These are phyloP conservation scores for Porphyrellus sp. DNA, from an alignment of 1,284 basidiomycete genomes.

Conservation along the genomic window DNA sequence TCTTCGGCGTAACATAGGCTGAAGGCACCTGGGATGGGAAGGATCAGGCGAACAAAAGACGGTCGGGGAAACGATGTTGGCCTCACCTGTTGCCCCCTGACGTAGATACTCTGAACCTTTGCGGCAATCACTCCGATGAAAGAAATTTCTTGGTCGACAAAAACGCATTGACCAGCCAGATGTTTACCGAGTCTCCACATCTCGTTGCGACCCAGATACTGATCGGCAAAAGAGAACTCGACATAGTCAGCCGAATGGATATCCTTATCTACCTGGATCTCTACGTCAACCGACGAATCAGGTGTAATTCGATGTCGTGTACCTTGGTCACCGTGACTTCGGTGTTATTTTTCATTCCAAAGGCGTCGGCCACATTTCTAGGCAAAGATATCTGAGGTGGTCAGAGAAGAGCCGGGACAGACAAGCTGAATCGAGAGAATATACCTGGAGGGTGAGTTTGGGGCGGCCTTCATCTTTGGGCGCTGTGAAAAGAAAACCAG, in stretches of 20 bases:
- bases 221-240: constrained; percentile 88
- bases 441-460: constrained; percentile 65
- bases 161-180: constrained; percentile 74
- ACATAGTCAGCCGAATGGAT: constrained; percentile 74
- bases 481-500: constrained; percentile 63
- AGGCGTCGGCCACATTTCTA: constrained; percentile 63
- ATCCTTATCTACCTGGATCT: constrained; percentile 59
- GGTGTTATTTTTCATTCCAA: constrained; percentile 66
- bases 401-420: constrained; percentile 6
- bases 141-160: constrained; percentile 66
- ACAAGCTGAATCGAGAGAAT: constrained; percentile 7
- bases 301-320: constrained; percentile 3
- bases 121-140: constrained; percentile 79
- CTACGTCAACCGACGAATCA: constrained; percentile 4
- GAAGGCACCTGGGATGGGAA: constrained; percentile 59
- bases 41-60: constrained; percentile 7
- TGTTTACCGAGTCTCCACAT: constrained; percentile 87
- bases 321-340: constrained; percentile 72
- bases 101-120: constrained; percentile 75
- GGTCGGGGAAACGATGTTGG: not conserved
- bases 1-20: constrained; percentile 77
- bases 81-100: constrained; percentile 59
- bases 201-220: constrained; percentile 88
- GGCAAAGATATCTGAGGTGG: constrained; percentile 65
- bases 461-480: constrained; percentile 57